A percentile compares a stretch with the other conserved stretches of the same genome.
Evolutionary conservation across 495 filamentous ascomycete species (phyloP).

Genomic region (Penicillium canariense): DNA sequence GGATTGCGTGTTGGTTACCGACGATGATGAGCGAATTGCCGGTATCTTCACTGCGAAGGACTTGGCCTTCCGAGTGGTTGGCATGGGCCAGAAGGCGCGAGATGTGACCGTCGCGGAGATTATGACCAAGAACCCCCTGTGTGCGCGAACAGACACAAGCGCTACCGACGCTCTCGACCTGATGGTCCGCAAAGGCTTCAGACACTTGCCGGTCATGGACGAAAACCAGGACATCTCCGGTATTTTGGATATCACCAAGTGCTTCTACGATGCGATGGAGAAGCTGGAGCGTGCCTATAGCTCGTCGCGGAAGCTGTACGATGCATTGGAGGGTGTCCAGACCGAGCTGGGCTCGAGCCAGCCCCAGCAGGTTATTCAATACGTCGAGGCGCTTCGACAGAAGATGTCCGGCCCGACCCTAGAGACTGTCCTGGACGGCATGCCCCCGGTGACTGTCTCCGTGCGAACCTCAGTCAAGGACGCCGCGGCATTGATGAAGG

Average conservation of each 20-base stretch:
- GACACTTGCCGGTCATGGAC: conserved; percentile 98
- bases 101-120: conserved; percentile 94
- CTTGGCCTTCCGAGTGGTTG: conserved; percentile 94
- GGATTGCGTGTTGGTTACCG: conserved; percentile 98
- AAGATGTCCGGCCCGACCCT: conserved; percentile 99
- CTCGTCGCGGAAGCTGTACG: conserved; percentile 93
- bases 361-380: conserved; percentile 97
- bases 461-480: conserved; percentile 96
- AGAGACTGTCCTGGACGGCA: conserved; percentile 87
- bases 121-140: conserved; percentile 99
- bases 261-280: conserved; percentile 99
- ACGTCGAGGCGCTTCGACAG: conserved; percentile 88
- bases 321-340: conserved; percentile 97
- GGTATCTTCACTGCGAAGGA: conserved; percentile 99
- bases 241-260: conserved; percentile 98
- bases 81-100: conserved; percentile 84
- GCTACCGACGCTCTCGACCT: conserved; percentile 95
- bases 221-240: conserved; percentile 99
- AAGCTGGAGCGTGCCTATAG: conserved; percentile 96
- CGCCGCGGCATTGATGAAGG: conserved; percentile 92
- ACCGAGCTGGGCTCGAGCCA: conserved; percentile 94
- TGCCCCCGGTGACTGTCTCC: conserved; percentile 89
- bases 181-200: conserved; percentile 97
- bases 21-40: conserved; percentile 95
- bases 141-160: conserved; percentile 94